Evolutionary conservation across 2,329 filamentous ascomycete species (phyloP).

Genomic region (Amylocarpus encephaloides): DNA sequence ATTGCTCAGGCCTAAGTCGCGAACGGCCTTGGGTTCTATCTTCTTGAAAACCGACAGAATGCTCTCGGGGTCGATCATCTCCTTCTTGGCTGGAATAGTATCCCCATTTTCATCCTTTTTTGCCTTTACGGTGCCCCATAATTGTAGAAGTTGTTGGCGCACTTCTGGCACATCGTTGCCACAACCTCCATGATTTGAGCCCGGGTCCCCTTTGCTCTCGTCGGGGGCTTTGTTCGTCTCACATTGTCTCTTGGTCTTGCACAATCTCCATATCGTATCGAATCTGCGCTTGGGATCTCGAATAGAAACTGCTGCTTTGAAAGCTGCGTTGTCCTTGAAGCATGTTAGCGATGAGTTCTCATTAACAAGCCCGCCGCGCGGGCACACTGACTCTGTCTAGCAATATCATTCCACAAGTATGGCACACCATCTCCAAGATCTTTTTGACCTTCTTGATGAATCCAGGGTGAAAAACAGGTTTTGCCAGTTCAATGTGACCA

Average conservation of each 20-base stretch:
- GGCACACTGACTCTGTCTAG: slow-evolving; percentile 92
- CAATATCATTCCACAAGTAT: slow-evolving; percentile 97
- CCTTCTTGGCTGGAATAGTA: slow-evolving; percentile 68
- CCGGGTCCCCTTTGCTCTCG: slow-evolving; percentile 49
- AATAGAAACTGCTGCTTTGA: slow-evolving; percentile 71
- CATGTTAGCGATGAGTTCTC: slow-evolving; percentile 55
- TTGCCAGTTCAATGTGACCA: slow-evolving; percentile 95
- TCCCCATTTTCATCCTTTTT: slow-evolving; percentile 68
- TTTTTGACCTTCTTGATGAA: slow-evolving; percentile 99
- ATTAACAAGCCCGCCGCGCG: slow-evolving; percentile 46
- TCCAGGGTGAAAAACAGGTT: slow-evolving; percentile 89
- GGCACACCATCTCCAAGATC: slow-evolving; percentile 96
- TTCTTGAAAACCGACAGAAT: slow-evolving; percentile 81
- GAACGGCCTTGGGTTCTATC: slow-evolving; percentile 74
- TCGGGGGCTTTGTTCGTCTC: slow-evolving; percentile 71
- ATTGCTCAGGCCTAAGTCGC: slow-evolving; percentile 83
- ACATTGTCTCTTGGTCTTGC: slow-evolving; percentile 81
- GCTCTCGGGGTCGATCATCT: slow-evolving; percentile 73
- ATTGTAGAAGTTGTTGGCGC: slow-evolving; percentile 76
- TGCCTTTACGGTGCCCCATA: slow-evolving; percentile 69
- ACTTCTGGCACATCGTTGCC: slow-evolving; percentile 87
- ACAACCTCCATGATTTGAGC: slow-evolving; percentile 75
- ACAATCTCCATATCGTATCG: slow-evolving; percentile 83
- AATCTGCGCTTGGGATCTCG: slow-evolving; percentile 94
- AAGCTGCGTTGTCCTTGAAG: slow-evolving; percentile 74